Evolutionary conservation across 2,329 filamentous ascomycete species (phyloP).

Genomic region (Neonectria sp.): DNA sequence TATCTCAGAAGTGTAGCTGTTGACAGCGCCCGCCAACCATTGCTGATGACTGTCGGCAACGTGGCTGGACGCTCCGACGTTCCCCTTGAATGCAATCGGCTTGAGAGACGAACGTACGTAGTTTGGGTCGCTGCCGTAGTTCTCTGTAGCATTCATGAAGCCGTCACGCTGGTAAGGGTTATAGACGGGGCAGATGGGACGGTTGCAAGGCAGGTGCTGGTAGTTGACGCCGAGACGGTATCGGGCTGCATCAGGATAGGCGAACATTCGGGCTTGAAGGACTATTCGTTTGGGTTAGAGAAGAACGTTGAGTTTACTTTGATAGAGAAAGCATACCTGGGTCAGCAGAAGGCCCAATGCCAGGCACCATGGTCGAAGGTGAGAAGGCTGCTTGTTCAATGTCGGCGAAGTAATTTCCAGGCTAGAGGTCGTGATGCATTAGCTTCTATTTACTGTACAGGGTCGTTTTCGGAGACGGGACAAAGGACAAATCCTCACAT

Average conservation of each 20-base stretch:
- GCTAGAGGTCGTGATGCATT: constrained; percentile 3
- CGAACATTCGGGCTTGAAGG: constrained; percentile 65
- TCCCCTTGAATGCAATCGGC: constrained; percentile 36
- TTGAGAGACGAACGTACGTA: constrained; percentile 48
- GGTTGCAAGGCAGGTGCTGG: constrained; percentile 61
- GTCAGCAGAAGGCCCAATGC: constrained; percentile 74
- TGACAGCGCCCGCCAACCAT: constrained; percentile 66
- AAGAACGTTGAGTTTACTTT: neutral
- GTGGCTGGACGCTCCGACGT: constrained; percentile 34
- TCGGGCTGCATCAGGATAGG: constrained; percentile 65
- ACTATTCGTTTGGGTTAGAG: constrained; percentile 23
- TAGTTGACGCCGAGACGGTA: constrained; percentile 68
- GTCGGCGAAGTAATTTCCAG: constrained; percentile 77
- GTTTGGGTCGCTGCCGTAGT: constrained; percentile 48
- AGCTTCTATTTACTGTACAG: neutral
- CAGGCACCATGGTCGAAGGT: constrained; percentile 76
- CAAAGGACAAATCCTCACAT: constrained; percentile 52
- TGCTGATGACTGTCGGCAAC: constrained; percentile 52
- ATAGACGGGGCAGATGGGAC: constrained; percentile 21
- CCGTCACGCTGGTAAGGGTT: constrained; percentile 40
- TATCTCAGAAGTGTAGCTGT: constrained; percentile 62
- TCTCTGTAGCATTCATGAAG: constrained; percentile 40
- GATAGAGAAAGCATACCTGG: constrained; percentile 53
- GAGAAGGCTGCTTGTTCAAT: constrained; percentile 79
- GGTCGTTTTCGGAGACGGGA: neutral